Percentiles rank a stretch among this genome's conserved stretches.
phyloP scores from a whole-genome alignment of 257 asterid genomes.

The Solanum neorickii region DNA sequence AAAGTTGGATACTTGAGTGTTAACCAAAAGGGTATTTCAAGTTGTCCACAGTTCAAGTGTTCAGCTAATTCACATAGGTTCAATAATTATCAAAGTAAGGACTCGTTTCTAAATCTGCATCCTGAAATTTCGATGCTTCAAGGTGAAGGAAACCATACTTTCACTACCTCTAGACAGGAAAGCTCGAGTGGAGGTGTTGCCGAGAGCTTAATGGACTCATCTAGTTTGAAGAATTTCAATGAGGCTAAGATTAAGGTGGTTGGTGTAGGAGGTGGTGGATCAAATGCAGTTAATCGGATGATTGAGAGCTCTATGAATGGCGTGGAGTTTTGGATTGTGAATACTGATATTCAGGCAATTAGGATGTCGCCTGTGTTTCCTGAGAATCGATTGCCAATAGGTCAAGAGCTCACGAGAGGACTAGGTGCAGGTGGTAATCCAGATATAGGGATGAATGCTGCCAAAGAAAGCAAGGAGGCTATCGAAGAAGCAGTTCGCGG shows the following conservation, averaged over 20 bases:
- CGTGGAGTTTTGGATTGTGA: slow-evolving; percentile 94
- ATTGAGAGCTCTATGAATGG: slow-evolving; percentile 83
- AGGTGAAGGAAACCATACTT: slow-evolving; percentile 42
- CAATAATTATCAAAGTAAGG: slow-evolving; percentile 43
- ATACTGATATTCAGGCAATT: slow-evolving; percentile 89
- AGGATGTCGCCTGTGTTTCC: slow-evolving; percentile 73
- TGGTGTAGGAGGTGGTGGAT: slow-evolving; percentile 98
- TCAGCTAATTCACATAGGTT: slow-evolving; percentile 33
- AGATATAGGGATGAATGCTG: slow-evolving; percentile 84
- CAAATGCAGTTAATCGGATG: slow-evolving; percentile 96
- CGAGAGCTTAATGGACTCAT: slow-evolving; percentile 38
- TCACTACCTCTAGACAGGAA: slow-evolving; percentile 40
- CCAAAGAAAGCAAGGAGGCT: slow-evolving; percentile 77
- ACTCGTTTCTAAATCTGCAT: slow-evolving; percentile 68
- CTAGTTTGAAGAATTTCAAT: slow-evolving; percentile 37
- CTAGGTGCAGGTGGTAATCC: slow-evolving; percentile 99
- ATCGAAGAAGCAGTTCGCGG: slow-evolving; percentile 73
- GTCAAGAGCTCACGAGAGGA: slow-evolving; percentile 86
- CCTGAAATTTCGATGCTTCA: slow-evolving; percentile 79
- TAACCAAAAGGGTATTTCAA: slow-evolving; percentile 22
- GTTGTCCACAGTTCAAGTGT: slow-evolving; percentile 36
- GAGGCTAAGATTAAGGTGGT: slow-evolving; percentile 93
- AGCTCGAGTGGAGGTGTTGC: slow-evolving; percentile 32
- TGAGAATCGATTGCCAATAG: slow-evolving; percentile 73
- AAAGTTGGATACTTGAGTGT: slow-evolving; percentile 25